Evolutionary conservation across 495 filamentous ascomycete species (phyloP).

Genomic region (Podospora pseudoanserina): DNA sequence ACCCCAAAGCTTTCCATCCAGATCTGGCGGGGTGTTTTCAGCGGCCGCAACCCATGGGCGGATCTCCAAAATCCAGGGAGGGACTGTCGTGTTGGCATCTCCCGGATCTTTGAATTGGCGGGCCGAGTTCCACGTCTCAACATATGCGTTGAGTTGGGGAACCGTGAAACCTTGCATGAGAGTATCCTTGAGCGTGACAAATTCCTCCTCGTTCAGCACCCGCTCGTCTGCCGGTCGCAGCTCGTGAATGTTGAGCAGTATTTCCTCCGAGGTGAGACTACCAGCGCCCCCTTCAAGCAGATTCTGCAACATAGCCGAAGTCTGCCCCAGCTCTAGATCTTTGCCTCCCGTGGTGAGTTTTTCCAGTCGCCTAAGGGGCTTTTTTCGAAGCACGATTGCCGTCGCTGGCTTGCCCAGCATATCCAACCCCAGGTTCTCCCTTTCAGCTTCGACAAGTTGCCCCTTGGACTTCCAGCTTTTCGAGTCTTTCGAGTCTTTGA

Average conservation of each 20-base stretch:
- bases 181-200: slow-evolving; percentile 35
- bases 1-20: slow-evolving; percentile 21
- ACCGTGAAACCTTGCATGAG: slow-evolving; percentile 43
- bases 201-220: slow-evolving; percentile 33
- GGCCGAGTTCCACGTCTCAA: slow-evolving; percentile 18
- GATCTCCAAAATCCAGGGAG: slow-evolving; percentile 31
- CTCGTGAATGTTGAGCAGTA: slow-evolving; percentile 41
- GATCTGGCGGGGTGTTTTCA: slow-evolving; percentile 3
- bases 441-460: background rate
- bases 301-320: slow-evolving; percentile 28
- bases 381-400: background rate
- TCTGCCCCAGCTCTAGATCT: background rate
- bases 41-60: slow-evolving; percentile 33
- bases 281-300: slow-evolving; percentile 30
- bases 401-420: background rate
- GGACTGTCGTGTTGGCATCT: background rate
- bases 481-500: background rate
- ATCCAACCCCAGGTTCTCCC: background rate
- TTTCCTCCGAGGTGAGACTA: slow-evolving; percentile 26
- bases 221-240: slow-evolving; percentile 36
- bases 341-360: no score
- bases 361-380: background rate
- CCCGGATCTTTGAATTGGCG: slow-evolving; percentile 10
- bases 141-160: slow-evolving; percentile 41
- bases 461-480: background rate